Evolutionary conservation across 305 asterid species (phyloP).

Genomic region (Fraxinus nigra): DNA sequence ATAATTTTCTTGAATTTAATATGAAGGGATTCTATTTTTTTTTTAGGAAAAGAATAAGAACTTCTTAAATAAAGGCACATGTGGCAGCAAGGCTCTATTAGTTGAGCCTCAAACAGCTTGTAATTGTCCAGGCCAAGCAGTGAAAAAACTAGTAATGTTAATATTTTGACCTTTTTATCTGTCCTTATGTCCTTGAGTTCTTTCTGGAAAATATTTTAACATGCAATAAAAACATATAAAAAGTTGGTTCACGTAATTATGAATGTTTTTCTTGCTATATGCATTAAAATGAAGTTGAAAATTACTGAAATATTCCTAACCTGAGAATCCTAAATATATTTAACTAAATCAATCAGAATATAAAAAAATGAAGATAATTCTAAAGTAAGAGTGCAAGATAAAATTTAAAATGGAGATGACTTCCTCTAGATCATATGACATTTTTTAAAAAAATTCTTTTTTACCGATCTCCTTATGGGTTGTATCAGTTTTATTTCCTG

Average conservation of each 20-base stretch:
- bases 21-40: not conserved
- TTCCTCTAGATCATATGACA: conserved; percentile 18
- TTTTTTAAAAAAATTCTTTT: not conserved
- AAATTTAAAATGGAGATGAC: conserved; percentile 6
- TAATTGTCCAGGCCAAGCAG: not conserved
- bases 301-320: conserved; percentile 5
- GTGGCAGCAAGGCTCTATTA: not conserved
- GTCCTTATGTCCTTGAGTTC: not conserved
- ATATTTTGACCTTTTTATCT: not conserved
- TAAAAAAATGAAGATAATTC: not conserved
- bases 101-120: not conserved
- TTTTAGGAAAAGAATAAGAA: not conserved
- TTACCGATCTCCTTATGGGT: not conserved
- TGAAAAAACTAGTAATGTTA: not conserved
- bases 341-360: not conserved
- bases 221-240: not conserved
- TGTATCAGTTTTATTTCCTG: conserved; percentile 14
- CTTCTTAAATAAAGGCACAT: not conserved
- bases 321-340: conserved; percentile 9
- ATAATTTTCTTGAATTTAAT: not conserved
- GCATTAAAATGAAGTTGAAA: not conserved
- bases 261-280: not conserved
- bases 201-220: not conserved
- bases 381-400: not conserved
- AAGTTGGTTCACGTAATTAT: not conserved